Base-by-base conservation (phyloP, 352 stramenopile genomes). In the Globisporangium cylindrosporum region DNA sequence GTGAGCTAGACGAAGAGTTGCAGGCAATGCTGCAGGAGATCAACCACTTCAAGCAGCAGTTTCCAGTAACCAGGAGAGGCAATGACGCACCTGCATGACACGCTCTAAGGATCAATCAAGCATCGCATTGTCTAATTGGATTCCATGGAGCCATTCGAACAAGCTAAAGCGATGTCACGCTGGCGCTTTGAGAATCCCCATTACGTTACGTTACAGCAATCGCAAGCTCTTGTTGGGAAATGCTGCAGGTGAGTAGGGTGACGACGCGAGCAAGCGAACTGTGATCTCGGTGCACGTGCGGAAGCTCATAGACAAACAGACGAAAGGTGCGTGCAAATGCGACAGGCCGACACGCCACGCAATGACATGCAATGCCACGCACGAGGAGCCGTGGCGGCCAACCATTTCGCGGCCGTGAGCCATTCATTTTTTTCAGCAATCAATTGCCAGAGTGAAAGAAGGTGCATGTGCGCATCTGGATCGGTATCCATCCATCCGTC, bases 1-100 rank as follows among this genome's bases (percentile, higher is more conserved):
- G 36, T 2, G 36, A 15, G 14, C 9, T 15, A 27, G 72, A 78
- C 58, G 62, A 55, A 18, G 75, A 79, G 65, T 51, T 79, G 36
- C 51, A 73, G 38, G 51, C 59, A 41, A 79, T 77, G 75, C 54
- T 75, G 34, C 27, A 58, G 6, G 73, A 79, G 66, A 79, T 77
- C 68, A 64, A 59, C 57, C 64, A 66, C 32, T 72, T 67, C 66
- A 73, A 76, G 57, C 43, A 51, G 48, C 66, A 71, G 53, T 72
- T 78, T 32, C 57, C 62, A 41, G 8, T n/a, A 18, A 20, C 41
- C 27, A 32, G 15, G 8, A 14, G 1, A 18, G 43, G 4, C 20
- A 24, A 22, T 14, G 59, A 8, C 24, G 12, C 56, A 8, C 20
- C 22, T 36, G 3, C 24, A 46, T 34, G 58, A 34, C 22, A 3